Base-by-base conservation (phyloP, 2,329 filamentous ascomycete genomes). In the Aureobasidium sp. region DNA sequence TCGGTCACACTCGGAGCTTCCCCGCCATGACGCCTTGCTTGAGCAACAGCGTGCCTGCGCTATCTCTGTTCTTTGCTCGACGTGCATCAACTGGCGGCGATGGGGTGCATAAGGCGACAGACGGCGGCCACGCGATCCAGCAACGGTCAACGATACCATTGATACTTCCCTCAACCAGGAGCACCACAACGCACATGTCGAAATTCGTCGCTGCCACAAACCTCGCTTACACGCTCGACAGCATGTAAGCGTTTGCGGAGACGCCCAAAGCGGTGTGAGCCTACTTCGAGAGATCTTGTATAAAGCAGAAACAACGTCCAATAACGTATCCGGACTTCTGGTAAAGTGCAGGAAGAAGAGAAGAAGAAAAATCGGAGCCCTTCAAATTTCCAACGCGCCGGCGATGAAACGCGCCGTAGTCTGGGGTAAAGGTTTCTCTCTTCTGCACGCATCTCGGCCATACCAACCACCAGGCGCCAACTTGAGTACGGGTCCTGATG, bases 71-170 rank as follows among this genome's bases (percentile, higher is more conserved):
- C 29, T 58, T 41, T 58, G 13, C 21, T 47, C 39, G 54, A 58
- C 32, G 54, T 45, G 42, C 54, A 58, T 45, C 41, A 9, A 58
- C 54, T 29, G 54, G 54, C 54, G 54, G 41, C 54, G 42, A 58
- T 47, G 54, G 13, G 41, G 42, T 37, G 54, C 54, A 45, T 58
- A 58, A 45, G 41, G 34, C 25, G 4, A 44, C 15, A 44, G 39
- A 41, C 52, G 53, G 53, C 30, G 54, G 30, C 54, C 54, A 58
- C 54, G 54, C 54, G 54, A 16, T 2, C 9, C 16, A 27, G n/a
- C n/a, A 34, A 57, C 53, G 39, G 39, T 27, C 53, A 30, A 30
- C 27, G 36, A 57, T 45, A 13, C 27, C 30, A 57, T 57, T 8
- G 29, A 44, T 57, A 32, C 37, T 25, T 32, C 2, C 10, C 41